These are phyloP conservation scores for Sporobolomyces pararoseus DNA, from an alignment of 768 basidiomycete genomes.

Conservation along the genomic window DNA sequence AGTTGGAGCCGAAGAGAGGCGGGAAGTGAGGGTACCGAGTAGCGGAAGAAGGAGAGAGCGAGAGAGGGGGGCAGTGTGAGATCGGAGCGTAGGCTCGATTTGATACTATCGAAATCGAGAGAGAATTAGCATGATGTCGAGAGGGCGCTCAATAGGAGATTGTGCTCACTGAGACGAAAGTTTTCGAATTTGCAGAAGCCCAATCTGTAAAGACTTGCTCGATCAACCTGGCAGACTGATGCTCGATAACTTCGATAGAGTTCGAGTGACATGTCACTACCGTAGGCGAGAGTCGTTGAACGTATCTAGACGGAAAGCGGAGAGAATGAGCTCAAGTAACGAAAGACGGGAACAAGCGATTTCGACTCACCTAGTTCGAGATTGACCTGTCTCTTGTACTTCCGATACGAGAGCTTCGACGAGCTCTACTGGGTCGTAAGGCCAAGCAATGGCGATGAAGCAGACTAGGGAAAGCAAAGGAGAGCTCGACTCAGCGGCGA, in stretches of 20 bases:
- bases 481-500: too few species aligned
- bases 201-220: slow-evolving; percentile 28
- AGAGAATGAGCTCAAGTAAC: not conserved
- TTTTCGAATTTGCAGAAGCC: slow-evolving; percentile 18
- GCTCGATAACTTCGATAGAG: slow-evolving; percentile 26
- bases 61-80: slow-evolving; percentile 32
- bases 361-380: slow-evolving; percentile 27
- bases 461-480: too few species aligned
- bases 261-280: slow-evolving; percentile 29
- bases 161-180: slow-evolving; percentile 21
- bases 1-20: slow-evolving; percentile 25
- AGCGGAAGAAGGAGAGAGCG: slow-evolving; percentile 29
- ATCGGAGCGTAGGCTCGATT: slow-evolving; percentile 36
- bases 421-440: slow-evolving; percentile 40
- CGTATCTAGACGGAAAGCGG: not conserved
- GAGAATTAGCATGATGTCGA: not conserved
- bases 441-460: slow-evolving; percentile 38
- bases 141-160: not conserved
- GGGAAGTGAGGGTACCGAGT: slow-evolving; percentile 20
- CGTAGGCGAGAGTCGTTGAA: slow-evolving; percentile 31
- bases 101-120: slow-evolving; percentile 14
- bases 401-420: slow-evolving; percentile 34
- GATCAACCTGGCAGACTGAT: slow-evolving; percentile 9
- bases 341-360: not conserved
- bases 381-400: slow-evolving; percentile 30